Evolutionary conservation across 257 asterid species (phyloP), one percentile per base, ranked within the genome.

Genomic region (Przewalskia tangutica): DNA sequence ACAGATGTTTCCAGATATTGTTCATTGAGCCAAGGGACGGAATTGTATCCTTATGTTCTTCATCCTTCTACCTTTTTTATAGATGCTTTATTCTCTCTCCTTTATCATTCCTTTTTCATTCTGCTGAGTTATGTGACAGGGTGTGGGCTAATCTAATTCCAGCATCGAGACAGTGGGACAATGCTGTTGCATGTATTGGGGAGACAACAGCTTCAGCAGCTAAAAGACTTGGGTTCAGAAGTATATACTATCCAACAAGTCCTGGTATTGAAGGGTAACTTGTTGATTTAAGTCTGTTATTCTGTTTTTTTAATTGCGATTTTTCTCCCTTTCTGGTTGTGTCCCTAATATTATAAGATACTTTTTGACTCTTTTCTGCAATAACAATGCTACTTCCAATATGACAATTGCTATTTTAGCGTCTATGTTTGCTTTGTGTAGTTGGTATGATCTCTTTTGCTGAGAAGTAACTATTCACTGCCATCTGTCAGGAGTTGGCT

Each of bases 161-260:
- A 4, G 88, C 87, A 60, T 18, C 85, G 27, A 91, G 62, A 53
- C 80, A 81, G 56, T 90, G 95, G 96, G 85, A 71, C 79, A 89
- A 87, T 81, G 91, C 92, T 10, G 91, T 92, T 84, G 97, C 97
- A 79, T 93, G 98, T 84, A 92, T 93, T 36, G 98, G 98, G 36
- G 98, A 92, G 88, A 93, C 98, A 85, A 92, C 96, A 86, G 98
- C 97, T 79, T 81, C 73, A 8, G 93, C 91, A 82, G 98, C 98
- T 50, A 92, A 86, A 83, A 88, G 85, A 76, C 80, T 88, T 46
- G 98, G 98, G 20, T 82, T 93, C 38, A 85, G 81, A 81, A 89
- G 88, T 83, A 91, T 93, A 12, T 92, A 91, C 84, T 85, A 86
- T 81, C 98, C 98, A 20, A 84, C 83, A 77, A 88, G 89, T 79